Percentiles rank a stretch among this genome's conserved stretches.
Evolutionary conservation across 176 grass and related monocot genomes (phyloP).

Genomic region (Triticum urartu): DNA sequence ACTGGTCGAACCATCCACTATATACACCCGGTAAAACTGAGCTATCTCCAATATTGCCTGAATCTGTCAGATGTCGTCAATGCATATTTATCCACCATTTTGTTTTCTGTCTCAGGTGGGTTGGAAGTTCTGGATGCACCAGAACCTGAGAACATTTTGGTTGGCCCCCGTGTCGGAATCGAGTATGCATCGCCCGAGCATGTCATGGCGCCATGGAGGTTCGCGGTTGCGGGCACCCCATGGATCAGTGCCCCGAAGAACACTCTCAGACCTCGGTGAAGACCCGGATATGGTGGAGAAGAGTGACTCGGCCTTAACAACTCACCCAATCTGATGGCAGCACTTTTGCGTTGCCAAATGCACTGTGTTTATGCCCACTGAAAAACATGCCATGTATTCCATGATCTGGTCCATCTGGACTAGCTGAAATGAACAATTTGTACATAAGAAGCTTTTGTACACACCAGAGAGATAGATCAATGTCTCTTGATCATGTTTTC

Average conservation of each 20-base stretch:
- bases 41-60: not conserved
- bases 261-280: conserved; percentile 48
- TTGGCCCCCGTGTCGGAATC: conserved; percentile 80
- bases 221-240: conserved; percentile 63
- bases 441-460: not conserved
- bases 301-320: not conserved
- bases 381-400: not conserved
- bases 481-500: not conserved
- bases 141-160: conserved; percentile 61
- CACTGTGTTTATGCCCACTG: not conserved
- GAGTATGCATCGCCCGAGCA: conserved; percentile 77
- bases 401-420: not conserved
- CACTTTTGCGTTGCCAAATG: not conserved
- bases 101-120: conserved; percentile 48
- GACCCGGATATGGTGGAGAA: not conserved
- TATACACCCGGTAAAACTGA: conserved; percentile 58
- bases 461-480: not conserved
- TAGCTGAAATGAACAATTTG: not conserved
- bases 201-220: conserved; percentile 67
- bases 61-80: not conserved
- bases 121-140: conserved; percentile 77
- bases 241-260: conserved; percentile 90
- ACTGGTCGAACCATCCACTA: conserved; percentile 84
- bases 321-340: not conserved
- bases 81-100: not conserved